Percentiles rank a stretch among this genome's conserved stretches.
Evolutionary conservation across 495 filamentous ascomycete genomes (phyloP).

Genomic region (Diplogelasinospora grovesii): DNA sequence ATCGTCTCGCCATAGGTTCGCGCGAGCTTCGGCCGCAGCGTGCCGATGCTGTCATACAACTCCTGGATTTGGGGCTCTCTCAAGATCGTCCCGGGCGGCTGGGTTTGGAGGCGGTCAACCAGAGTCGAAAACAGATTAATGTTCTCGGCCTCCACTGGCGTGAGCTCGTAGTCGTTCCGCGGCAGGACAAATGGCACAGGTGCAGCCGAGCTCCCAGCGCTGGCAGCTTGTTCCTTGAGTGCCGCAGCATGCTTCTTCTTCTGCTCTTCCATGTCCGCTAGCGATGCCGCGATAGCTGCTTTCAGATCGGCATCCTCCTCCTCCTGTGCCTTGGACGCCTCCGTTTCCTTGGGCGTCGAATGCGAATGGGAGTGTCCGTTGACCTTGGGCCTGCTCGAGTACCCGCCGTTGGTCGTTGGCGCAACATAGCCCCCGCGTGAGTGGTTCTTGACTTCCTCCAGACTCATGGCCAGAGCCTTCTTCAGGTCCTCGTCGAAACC

Average conservation of each 20-base stretch:
- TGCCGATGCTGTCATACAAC: conserved; percentile 91
- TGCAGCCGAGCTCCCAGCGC: conserved; percentile 26
- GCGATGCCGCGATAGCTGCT: conserved; percentile 92
- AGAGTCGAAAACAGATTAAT: conserved; percentile 94
- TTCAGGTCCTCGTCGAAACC: conserved; percentile 91
- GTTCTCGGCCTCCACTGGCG: conserved; percentile 89
- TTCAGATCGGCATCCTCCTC: conserved; percentile 92
- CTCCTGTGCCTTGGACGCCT: conserved; percentile 47
- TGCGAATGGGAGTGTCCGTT: conserved; percentile 37
- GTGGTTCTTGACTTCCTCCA: conserved; percentile 80
- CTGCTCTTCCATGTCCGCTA: conserved; percentile 96
- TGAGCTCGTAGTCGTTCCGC: conserved; percentile 91
- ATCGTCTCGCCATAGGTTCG: conserved; percentile 97
- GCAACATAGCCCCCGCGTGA: conserved; percentile 36
- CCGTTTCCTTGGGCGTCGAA: too few relatives aligned
- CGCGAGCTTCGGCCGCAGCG: conserved; percentile 86
- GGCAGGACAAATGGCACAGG: conserved; percentile 48
- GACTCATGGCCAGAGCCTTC: conserved; percentile 86
- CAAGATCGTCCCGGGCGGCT: conserved; percentile 89
- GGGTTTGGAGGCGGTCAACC: conserved; percentile 90
- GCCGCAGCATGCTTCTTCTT: conserved; percentile 81
- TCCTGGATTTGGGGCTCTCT: conserved; percentile 97
- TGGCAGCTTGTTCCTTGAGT: conserved; percentile 64
- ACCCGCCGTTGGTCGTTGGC: conserved; percentile 30
- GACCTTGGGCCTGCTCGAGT: conserved; percentile 21